Evolutionary conservation across 805 yeast genomes (phyloP), one percentile per base, ranked within the genome.

Genomic region (Candida easanensis): DNA sequence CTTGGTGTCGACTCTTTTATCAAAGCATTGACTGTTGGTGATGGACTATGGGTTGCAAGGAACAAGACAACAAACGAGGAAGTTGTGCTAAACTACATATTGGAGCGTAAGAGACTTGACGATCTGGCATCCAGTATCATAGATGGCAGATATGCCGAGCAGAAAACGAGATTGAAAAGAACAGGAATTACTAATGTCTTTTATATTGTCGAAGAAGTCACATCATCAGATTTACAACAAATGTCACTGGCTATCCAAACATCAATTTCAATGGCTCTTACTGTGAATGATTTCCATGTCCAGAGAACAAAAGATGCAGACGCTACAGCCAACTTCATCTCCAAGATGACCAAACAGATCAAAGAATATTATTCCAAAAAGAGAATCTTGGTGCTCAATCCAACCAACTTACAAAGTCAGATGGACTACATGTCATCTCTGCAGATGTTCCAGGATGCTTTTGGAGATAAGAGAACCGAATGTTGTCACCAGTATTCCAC

Each of bases 121-220:
- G 99, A 93, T 69, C 73, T 93, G 54, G 84, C 84, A 0, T 58
- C 71, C 26, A 86, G 96, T 39, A 88, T 93, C 36, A 74, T 76
- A 46, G 99, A 93, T 63, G 96, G 96, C 2, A 67, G 99, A 38
- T 89, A 84, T 56, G 70, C 73, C 42, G 99, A 93, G 60, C 99
- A 93, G 60, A 90, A 91, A 58, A 65, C 73, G 15, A 73, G 99
- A 41, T 68, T 93, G 44, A 73, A 73, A 39, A 76, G 82, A 60
- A 76, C 93, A 0, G 88, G 86, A 0, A 66, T 90, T 56, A 66
- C 68, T 16, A 74, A 85, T 50, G 76, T 83, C 16, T 81, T 79
- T 51, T 93, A 93, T 54, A 59, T 93, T 3, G 77, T 93, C 14
- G 99, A 93, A 60, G 95, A 88, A 47, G 76, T 75, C 4, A 73